Evolutionary conservation across 768 basidiomycete genomes (phyloP).

Genomic region (Cyathus striatus): DNA sequence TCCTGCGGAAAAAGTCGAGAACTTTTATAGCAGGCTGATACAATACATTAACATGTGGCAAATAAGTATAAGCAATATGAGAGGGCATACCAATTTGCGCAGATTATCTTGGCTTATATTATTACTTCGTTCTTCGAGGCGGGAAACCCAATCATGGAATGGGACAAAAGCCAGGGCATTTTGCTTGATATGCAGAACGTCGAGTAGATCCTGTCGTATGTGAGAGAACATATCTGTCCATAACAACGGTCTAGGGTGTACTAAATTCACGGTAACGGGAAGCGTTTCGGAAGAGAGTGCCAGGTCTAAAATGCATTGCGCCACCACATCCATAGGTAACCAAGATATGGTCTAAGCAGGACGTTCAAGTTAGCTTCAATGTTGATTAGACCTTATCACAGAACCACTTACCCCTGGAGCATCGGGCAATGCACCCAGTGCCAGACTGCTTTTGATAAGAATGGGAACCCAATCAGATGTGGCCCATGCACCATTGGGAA

Average conservation of each 20-base stretch:
- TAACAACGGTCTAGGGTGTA: constrained; percentile 28
- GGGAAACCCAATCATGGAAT: no score
- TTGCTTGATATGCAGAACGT: no score
- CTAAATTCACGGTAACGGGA: constrained; percentile 25
- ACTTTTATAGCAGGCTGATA: constrained; percentile 27
- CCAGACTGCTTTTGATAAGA: constrained; percentile 28
- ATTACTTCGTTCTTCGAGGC: no score
- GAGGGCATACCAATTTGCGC: no score
- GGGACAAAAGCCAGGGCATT: no score
- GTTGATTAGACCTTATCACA: no score
- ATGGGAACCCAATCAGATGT: constrained; percentile 43
- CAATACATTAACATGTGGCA: background rate
- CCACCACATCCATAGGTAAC: constrained; percentile 36
- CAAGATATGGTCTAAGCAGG: constrained; percentile 38
- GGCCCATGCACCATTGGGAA: constrained; percentile 34
- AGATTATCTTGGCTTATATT: no score
- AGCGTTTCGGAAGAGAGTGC: constrained; percentile 13
- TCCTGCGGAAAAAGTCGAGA: constrained; percentile 16
- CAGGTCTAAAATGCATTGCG: constrained; percentile 22
- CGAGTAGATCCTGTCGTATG: constrained; percentile 16
- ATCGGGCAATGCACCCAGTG: constrained; percentile 20
- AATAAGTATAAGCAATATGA: background rate
- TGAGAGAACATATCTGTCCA: constrained; percentile 24
- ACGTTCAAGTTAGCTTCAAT: no score
- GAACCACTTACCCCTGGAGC: constrained; percentile 23